Evolutionary conservation across 2,329 filamentous ascomycete genomes (phyloP).

Genomic region (Colletotrichum sublineola): DNA sequence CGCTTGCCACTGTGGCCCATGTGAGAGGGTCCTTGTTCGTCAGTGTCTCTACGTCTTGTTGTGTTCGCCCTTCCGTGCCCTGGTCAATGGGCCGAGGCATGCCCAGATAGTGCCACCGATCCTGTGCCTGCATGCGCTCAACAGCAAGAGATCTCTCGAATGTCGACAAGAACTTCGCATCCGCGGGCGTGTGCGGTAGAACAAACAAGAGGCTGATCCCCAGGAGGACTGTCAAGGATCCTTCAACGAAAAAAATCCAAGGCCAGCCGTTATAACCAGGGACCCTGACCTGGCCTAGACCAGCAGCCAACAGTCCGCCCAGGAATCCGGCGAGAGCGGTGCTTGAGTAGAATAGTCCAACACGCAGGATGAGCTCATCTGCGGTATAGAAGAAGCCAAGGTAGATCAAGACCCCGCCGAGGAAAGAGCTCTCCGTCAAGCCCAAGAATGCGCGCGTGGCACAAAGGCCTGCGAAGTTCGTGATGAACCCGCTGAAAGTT

Average conservation of each 20-base stretch:
- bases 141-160: constrained; percentile 15
- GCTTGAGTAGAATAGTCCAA: constrained; percentile 46
- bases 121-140: constrained; percentile 23
- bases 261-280: constrained; percentile 39
- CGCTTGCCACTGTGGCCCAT: constrained; percentile 24
- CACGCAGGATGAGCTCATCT: constrained; percentile 45
- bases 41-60: neutral
- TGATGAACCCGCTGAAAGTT: constrained; percentile 44
- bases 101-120: constrained; percentile 23
- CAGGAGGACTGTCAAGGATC: constrained; percentile 31
- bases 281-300: constrained; percentile 30
- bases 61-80: neutral
- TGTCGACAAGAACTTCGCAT: constrained; percentile 33
- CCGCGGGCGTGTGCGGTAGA: constrained; percentile 37
- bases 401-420: constrained; percentile 46
- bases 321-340: constrained; percentile 39
- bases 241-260: constrained; percentile 44
- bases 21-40: constrained; percentile 17
- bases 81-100: neutral
- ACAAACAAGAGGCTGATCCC: constrained; percentile 9
- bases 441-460: constrained; percentile 45
- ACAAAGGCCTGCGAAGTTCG: constrained; percentile 43
- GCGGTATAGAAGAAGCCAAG: constrained; percentile 47
- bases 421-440: constrained; percentile 45
- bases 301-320: constrained; percentile 37